Evolutionary conservation across 192 early-diverging fungal species (phyloP), one percentile per base, ranked within the genome.

Genomic region (Phycomyces nitens): DNA sequence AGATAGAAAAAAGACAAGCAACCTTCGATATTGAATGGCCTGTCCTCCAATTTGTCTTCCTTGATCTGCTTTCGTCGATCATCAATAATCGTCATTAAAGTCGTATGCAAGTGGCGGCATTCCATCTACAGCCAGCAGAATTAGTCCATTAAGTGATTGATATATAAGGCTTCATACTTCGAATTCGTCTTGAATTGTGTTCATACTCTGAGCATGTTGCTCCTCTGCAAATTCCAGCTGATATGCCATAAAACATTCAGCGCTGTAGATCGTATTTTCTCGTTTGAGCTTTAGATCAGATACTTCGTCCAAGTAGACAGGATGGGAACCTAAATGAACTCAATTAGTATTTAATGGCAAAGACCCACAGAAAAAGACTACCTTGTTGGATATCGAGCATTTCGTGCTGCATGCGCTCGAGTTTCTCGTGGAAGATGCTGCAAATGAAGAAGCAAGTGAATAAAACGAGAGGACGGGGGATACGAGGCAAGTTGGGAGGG

Each of bases 361-460:
- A 59, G 26, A 39, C 5, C 29, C 24, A 29, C 22, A 8, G 23
- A 43, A 59, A 43, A 7, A 58, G 10, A 38, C 55, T 72, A 66
- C 70, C 70, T 24, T 65, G 39, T 53, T 69, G 68, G 21, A 69
- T 51, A 12, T 39, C 26, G 39, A 29, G 22, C 23, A 72, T 21
- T 62, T 72, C 70, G 55, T 66, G 22, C 40, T 66, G 70, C 38
- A 72, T 41, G 18, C 54, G 34, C 39, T 23, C n/a, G 21, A 66
- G 50, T 41, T 66, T 66, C 16, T 72, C 64, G 51, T 57, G 60
- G 53, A 66, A 72, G 8, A 72, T 60, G 14, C 70, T 72, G 59
- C 16, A 49, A 29, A 52, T 42, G 14, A 60, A 34, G 29, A 34
- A 34, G 29, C 29, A 34, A 34, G 29, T 34, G 29, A 34, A 34